Percentiles rank a stretch among this genome's conserved stretches.
These are phyloP conservation scores for Neonectria hederae DNA, from an alignment of 2,329 filamentous ascomycete genomes.

Conservation along the genomic window DNA sequence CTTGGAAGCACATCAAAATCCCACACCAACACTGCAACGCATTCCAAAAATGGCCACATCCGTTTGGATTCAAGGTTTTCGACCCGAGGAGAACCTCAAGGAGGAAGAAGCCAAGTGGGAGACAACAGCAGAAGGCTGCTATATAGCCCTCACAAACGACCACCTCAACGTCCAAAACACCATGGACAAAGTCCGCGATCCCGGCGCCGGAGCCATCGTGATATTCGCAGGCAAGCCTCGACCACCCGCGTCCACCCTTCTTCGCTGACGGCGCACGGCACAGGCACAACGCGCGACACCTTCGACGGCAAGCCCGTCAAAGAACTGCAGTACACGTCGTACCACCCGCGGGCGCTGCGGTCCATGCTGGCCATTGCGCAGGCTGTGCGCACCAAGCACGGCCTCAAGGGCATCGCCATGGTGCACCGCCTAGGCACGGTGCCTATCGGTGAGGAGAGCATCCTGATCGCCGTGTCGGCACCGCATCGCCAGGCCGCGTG, in stretches of 20 bases:
- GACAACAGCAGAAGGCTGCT: conserved; percentile 61
- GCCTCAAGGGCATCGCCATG: conserved; percentile 78
- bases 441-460: conserved; percentile 91
- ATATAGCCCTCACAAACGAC: conserved; percentile 74
- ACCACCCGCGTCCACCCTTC: neutral
- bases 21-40: neutral
- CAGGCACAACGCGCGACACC: conserved; percentile 80
- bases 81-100: conserved; percentile 9
- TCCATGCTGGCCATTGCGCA: conserved; percentile 74
- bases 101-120: conserved; percentile 48
- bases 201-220: conserved; percentile 79
- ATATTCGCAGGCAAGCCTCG: conserved; percentile 73
- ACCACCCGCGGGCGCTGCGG: conserved; percentile 73
- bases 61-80: neutral
- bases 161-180: conserved; percentile 65
- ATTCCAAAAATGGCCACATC: conserved; percentile 25
- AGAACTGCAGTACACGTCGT: conserved; percentile 79
- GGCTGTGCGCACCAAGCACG: conserved; percentile 66
- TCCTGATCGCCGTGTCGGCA: conserved; percentile 86
- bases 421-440: conserved; percentile 86
- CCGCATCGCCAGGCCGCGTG: conserved; percentile 87
- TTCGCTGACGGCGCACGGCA: neutral
- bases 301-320: conserved; percentile 78
- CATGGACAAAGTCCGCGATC: conserved; percentile 75
- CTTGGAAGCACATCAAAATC: conserved; percentile 4